Percentiles rank a stretch among this genome's conserved stretches.
Conservation (phyloP, 1,284 basidiomycete species). For the Tremellales sp. region DNA sequence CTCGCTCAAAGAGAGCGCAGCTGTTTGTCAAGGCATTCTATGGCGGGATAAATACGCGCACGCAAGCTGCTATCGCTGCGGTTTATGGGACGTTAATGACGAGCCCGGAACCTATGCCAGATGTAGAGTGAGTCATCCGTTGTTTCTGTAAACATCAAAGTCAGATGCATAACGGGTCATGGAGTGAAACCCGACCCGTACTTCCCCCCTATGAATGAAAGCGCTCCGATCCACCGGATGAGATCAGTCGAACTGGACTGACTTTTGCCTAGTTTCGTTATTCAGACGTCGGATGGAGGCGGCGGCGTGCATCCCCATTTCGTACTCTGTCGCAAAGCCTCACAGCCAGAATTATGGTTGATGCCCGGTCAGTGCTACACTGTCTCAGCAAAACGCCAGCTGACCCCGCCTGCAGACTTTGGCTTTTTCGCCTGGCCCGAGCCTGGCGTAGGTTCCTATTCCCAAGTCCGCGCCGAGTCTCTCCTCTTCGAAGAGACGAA, state of each 20-base stretch:
- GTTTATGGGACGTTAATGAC: conserved; percentile 35
- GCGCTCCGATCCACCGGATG: too few species aligned
- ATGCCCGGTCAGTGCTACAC: conserved; percentile 35
- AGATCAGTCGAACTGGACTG: background rate
- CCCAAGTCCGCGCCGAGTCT: conserved; percentile 34
- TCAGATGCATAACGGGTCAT: background rate
- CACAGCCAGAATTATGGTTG: conserved; percentile 30
- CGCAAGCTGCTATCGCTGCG: conserved; percentile 28
- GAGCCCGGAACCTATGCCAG: conserved; percentile 37
- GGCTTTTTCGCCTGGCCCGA: conserved; percentile 46
- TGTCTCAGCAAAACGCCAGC: background rate
- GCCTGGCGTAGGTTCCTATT: conserved; percentile 36
- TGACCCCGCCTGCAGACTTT: conserved; percentile 29
- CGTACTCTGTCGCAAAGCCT: conserved; percentile 27
- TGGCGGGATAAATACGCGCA: conserved; percentile 30
- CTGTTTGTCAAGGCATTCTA: conserved; percentile 41
- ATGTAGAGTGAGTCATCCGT: conserved; percentile 32
- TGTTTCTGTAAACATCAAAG: background rate
- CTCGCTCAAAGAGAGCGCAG: conserved; percentile 16
- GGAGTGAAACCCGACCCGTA: too few species aligned
- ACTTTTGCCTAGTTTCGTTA: conserved; percentile 28
- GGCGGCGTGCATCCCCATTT: conserved; percentile 21
- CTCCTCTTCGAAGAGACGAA: conserved; percentile 22
- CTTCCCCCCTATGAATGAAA: too few species aligned
- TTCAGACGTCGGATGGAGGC: conserved; percentile 37